Conservation (phyloP, 2,329 filamentous ascomycete species). For the Pezicula carpinea region DNA sequence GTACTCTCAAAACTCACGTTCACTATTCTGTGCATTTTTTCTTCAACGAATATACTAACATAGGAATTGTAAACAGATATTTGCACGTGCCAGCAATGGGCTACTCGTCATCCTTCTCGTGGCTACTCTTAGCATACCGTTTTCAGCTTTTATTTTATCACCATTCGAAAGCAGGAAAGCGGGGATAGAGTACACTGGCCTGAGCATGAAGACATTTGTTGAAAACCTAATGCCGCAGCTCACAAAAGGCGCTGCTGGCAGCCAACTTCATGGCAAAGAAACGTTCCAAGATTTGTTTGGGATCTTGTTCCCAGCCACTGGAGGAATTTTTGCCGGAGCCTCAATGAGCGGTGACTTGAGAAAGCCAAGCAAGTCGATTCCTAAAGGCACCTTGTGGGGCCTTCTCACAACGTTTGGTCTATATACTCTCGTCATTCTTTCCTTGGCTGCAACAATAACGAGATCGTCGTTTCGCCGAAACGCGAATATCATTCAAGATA, state of each 20-base stretch:
- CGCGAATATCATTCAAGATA: constrained; percentile 76
- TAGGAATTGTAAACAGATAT: constrained; percentile 39
- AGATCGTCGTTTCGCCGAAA: constrained; percentile 62
- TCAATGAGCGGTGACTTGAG: constrained; percentile 87
- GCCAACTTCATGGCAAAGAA: constrained; percentile 56
- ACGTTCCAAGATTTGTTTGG: constrained; percentile 82
- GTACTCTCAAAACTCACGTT: too few species aligned
- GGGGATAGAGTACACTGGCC: constrained; percentile 72
- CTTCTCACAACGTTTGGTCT: constrained; percentile 70
- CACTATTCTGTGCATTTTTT: too few species aligned
- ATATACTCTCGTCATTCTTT: constrained; percentile 72
- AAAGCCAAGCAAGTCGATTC: constrained; percentile 79
- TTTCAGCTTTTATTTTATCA: constrained; percentile 64
- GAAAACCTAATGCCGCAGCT: constrained; percentile 69
- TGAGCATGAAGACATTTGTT: constrained; percentile 64
- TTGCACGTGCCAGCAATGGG: constrained; percentile 75
- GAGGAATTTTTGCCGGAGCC: constrained; percentile 63
- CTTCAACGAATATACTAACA: too few species aligned
- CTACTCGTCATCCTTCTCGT: constrained; percentile 67
- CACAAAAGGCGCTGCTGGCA: constrained; percentile 57
- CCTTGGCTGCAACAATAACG: constrained; percentile 73
- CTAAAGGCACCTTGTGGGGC: constrained; percentile 76
- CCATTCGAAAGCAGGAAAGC: constrained; percentile 62
- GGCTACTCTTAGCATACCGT: constrained; percentile 74
- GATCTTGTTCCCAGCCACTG: constrained; percentile 70